These are phyloP conservation scores for Neurospora pannonica DNA, from an alignment of 495 filamentous ascomycete species.

Conservation along the genomic window DNA sequence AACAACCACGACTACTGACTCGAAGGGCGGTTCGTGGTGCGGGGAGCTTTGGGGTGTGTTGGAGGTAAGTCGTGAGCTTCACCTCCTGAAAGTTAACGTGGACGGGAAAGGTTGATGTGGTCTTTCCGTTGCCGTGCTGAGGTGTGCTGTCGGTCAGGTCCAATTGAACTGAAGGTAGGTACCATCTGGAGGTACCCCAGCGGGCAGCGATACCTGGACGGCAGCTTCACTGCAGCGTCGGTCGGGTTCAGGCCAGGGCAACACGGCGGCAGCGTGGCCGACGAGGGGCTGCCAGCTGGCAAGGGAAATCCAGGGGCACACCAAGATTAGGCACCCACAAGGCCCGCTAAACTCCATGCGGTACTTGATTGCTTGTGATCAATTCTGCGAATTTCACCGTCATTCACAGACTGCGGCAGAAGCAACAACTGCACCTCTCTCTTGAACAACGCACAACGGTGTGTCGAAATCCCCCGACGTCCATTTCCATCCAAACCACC, in stretches of 20 bases:
- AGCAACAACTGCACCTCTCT: not conserved
- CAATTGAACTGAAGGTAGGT: not conserved
- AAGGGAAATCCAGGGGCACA: not conserved
- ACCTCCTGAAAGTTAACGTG: slow-evolving; percentile 5
- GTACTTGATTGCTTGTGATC: not conserved
- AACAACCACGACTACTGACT: not conserved
- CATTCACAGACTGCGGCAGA: not conserved
- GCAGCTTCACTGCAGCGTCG: not conserved
- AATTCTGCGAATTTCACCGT: not conserved
- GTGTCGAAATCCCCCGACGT: not conserved
- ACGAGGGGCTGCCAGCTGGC: slow-evolving; percentile 22
- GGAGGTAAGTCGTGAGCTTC: slow-evolving; percentile 10
- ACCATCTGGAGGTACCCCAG: not conserved
- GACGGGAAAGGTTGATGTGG: slow-evolving; percentile 17
- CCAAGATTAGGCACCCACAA: not conserved
- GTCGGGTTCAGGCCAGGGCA: not conserved
- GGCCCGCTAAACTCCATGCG: not conserved
- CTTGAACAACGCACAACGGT: not conserved
- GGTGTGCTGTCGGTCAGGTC: not conserved
- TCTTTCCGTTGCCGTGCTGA: slow-evolving; percentile 9
- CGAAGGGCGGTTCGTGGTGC: not conserved
- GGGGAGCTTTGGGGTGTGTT: not conserved
- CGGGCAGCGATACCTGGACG: not conserved
- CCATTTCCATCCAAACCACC: not conserved
- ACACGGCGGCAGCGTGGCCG: not conserved